phyloP scores from a whole-genome alignment of 2,329 filamentous ascomycete species.

The Dactylellina parvicollis region DNA sequence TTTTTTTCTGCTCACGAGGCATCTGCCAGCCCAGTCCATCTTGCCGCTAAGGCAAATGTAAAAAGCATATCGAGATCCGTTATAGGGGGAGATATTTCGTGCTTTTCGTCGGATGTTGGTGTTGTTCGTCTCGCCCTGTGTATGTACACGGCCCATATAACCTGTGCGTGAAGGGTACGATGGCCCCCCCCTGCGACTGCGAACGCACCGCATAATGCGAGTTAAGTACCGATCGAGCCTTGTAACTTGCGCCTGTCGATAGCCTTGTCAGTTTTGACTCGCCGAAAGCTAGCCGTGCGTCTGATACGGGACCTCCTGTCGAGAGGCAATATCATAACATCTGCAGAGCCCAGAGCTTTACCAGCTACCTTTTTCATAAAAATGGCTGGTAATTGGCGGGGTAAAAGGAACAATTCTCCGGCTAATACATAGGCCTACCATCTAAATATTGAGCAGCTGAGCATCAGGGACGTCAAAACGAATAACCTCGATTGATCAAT shows the following conservation, averaged over 20 bases:
- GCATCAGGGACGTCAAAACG: not conserved
- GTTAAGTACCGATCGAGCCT: slow-evolving; percentile 28
- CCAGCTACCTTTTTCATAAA: not conserved
- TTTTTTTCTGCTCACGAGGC: slow-evolving; percentile 49
- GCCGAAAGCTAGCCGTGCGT: slow-evolving; percentile 21
- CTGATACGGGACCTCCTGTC: not conserved
- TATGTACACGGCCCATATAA: not conserved
- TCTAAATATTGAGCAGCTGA: slow-evolving; percentile 14
- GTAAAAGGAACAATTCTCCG: slow-evolving; percentile 37
- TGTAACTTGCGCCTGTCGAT: slow-evolving; percentile 6
- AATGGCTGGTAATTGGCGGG: slow-evolving; percentile 38
- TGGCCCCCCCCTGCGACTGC: slow-evolving; percentile 9
- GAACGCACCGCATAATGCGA: slow-evolving; percentile 22
- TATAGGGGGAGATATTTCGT: slow-evolving; percentile 25
- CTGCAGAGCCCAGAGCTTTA: not conserved
- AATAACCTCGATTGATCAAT: slow-evolving; percentile 2
- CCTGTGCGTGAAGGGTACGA: not conserved
- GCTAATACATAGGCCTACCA: slow-evolving; percentile 19
- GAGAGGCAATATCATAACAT: not conserved
- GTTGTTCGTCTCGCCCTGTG: slow-evolving; percentile 1
- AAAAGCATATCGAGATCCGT: slow-evolving; percentile 43
- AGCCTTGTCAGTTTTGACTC: slow-evolving; percentile 33
- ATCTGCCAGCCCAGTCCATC: slow-evolving; percentile 30
- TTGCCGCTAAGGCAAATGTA: slow-evolving; percentile 37
- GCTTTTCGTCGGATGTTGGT: slow-evolving; percentile 27